phyloP scores from a whole-genome alignment of 805 yeast genomes.

The Wickerhamomyces canadensis region DNA sequence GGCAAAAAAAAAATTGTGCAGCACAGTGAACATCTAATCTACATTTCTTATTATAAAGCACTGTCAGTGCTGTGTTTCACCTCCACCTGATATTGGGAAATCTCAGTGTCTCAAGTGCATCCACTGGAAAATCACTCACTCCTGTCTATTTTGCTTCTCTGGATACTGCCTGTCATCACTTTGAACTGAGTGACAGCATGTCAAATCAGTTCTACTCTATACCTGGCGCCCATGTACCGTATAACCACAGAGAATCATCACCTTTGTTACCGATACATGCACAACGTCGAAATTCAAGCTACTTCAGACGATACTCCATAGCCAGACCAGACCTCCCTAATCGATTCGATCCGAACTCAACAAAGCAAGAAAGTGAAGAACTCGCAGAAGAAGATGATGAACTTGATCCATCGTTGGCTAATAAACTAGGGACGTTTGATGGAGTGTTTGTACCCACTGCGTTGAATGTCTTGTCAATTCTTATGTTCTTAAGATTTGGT shows the following conservation, averaged over 20 bases:
- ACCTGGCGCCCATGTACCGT: conserved; percentile 28
- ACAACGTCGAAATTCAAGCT: conserved; percentile 18
- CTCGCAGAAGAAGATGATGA: conserved; percentile 19
- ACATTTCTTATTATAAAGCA: too few species aligned
- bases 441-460: conserved; percentile 96
- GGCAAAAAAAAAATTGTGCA: too few species aligned
- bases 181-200: too few species aligned
- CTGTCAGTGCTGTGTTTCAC: too few species aligned
- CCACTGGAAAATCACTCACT: too few species aligned
- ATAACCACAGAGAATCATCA: conserved; percentile 19
- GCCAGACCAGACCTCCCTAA: not conserved
- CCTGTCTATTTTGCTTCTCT: too few species aligned
- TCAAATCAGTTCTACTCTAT: conserved; percentile 25
- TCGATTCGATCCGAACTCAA: not conserved
- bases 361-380: not conserved
- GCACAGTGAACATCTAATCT: too few species aligned
- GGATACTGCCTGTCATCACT: too few species aligned
- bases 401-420: conserved; percentile 27
- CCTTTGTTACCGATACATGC: conserved; percentile 18
- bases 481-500: conserved; percentile 94
- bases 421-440: conserved; percentile 71
- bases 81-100: too few species aligned
- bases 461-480: conserved; percentile 83
- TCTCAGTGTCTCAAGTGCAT: too few species aligned
- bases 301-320: conserved; percentile 23